Base-by-base conservation (phyloP, 2,329 filamentous ascomycete species). In the Beauveria bassiana region DNA sequence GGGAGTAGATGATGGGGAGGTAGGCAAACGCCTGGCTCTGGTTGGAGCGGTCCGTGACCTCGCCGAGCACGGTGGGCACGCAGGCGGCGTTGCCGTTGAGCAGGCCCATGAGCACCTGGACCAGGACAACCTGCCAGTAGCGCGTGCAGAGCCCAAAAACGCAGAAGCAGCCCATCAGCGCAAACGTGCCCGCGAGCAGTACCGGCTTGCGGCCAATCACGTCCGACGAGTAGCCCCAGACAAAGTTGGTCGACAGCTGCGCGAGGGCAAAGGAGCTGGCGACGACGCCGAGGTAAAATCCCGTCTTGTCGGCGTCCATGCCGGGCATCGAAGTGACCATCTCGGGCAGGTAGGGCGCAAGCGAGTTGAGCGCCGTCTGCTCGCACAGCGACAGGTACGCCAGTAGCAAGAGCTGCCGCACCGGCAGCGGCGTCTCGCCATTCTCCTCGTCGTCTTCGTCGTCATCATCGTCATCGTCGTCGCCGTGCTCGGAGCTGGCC, bases 321-420 rank as follows among this genome's bases (percentile, higher is more conserved):
- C 90, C 90, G 1, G 91, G 89, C 71, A 98, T 98, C 1, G 86
- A 86, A 24, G 86, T 84, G 1, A 93, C 87, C 93, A 99, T 98
- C 68, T 92, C 85, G 0, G 95, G 95, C 1, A 99, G 84, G 73
- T 99, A 99, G 1, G 95, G 95, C 12, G 89, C 90, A 69, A 99
- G 97, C 24, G 92, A 96, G 74, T 99, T 99, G 70, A 99, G 83
- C 0, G 95, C 95, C 0, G 93, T 98, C 79, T 99, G 95, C 72
- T 99, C 95, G 59, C 90, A 89, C 24, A 99, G 81, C 7, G 93
- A 93, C 63, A 99, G 90, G 66, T 97, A 78, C 1, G 93, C 93
- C 40, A 99, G 79, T 14, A 98, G 84, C 5, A 86, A 82, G 64
- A 99, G 87, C 77, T 98, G 95, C 66, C 81, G 86, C 66, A 86